Evolutionary conservation across 1,284 basidiomycete species (phyloP).

Genomic region (Fomes fomentarius): DNA sequence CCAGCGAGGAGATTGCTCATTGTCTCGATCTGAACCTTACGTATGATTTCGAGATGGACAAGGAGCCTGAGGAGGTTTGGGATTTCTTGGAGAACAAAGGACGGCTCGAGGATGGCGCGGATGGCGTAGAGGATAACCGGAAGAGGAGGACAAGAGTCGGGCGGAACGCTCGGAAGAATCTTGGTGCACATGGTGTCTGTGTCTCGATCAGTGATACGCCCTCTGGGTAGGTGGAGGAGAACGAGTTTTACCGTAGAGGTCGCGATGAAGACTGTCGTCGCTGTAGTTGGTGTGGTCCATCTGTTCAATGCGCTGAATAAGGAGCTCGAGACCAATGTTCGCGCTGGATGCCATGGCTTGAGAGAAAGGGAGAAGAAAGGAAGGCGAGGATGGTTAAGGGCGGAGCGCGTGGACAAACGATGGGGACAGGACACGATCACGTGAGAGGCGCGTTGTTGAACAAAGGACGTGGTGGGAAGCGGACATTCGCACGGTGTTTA

Average conservation of each 20-base stretch:
- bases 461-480: conserved; percentile 6
- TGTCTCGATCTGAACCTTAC: not conserved
- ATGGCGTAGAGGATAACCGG: conserved; percentile 19
- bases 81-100: conserved; percentile 9
- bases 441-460: conserved; percentile 24
- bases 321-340: not conserved
- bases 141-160: conserved; percentile 13
- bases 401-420: not conserved
- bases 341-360: not conserved
- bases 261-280: conserved; percentile 1
- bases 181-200: not conserved
- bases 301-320: not conserved
- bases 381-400: not conserved
- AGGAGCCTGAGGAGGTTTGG: conserved; percentile 21
- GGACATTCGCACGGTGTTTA: conserved; percentile 21
- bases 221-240: not conserved
- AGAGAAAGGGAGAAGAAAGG: not conserved
- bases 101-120: conserved; percentile 21
- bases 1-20: conserved; percentile 4
- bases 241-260: conserved; percentile 9
- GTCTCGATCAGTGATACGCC: not conserved
- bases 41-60: conserved; percentile 18
- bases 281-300: not conserved
- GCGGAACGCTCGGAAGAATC: not conserved
- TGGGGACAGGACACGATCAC: conserved; percentile 22